Evolutionary conservation across 2,329 filamentous ascomycete genomes (phyloP), one percentile per base, ranked within the genome.

Genomic region (Neophaeococcomyces aloes): DNA sequence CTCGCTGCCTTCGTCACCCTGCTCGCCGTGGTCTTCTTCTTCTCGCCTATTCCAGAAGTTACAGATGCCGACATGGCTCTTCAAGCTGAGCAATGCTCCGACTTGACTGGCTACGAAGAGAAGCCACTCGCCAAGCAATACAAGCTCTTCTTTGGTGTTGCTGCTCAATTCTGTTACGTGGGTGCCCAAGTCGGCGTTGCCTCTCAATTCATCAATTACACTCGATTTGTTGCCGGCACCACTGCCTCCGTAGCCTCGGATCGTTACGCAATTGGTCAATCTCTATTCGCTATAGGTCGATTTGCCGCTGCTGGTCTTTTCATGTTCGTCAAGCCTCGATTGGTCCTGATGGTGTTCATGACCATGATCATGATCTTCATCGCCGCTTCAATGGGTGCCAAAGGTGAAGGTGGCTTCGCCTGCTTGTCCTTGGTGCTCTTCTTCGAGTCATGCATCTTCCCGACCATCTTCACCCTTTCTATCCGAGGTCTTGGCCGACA

Each of bases 401-500:
- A 59, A 14, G 64, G 64, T 19, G 65, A 74, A 52, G 64, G 57
- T 2, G 72, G 73, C 38, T 63, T 76, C 50, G 63, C 61, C 15
- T 79, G 85, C 52, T 65, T 83, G 2, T 69, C 80, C 25, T 54
- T 88, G 14, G 82, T 84, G 49, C 79, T 86, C 52, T 86, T 93
- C 61, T 86, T 84, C 56, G 85, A 89, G 60, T 83, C 81, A 0
- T 85, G 86, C 40, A 76, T 86, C 53, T 94, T 85, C 70, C 86
- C 87, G 0, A 78, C 88, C 1, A 79, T 91, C 47, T 86, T 87
- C 53, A 79, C 83, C 3, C 72, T 91, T 10, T 83, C 82, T 2
- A 79, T 94, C 47, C 76, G 85, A 17, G 83, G 82, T 2, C 70
- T 87, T 1, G 84, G 85, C 4, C 74, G 78, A 14, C 80, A 89